phyloP scores from a whole-genome alignment of 2,329 filamentous ascomycete species.

The Ophiocordyceps australis region DNA sequence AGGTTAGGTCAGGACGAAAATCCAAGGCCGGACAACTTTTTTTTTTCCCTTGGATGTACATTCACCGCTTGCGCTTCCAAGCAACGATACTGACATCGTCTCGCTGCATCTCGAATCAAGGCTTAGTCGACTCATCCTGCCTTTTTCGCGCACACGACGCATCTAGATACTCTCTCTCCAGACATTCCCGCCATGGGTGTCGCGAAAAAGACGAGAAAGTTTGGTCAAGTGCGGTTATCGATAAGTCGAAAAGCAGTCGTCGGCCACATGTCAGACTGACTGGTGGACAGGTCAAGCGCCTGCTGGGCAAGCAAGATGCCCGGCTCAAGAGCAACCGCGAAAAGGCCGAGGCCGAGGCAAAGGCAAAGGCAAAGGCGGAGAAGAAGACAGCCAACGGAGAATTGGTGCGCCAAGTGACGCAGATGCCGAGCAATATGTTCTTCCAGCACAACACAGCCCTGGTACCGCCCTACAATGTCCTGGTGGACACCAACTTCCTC shows the following conservation, averaged over 20 bases:
- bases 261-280: conserved; percentile 2
- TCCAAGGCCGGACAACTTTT: not conserved
- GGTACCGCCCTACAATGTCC: conserved; percentile 44
- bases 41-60: not conserved
- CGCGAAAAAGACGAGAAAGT: conserved; percentile 83
- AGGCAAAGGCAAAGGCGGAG: conserved; percentile 38
- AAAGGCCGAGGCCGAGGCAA: conserved; percentile 39
- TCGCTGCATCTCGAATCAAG: too few relatives aligned
- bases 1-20: too few relatives aligned
- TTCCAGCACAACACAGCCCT: conserved; percentile 79
- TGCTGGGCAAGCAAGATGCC: conserved; percentile 67
- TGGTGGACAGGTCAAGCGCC: conserved; percentile 47
- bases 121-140: too few relatives aligned
- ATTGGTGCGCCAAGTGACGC: conserved; percentile 60
- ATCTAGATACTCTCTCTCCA: conserved; percentile 1
- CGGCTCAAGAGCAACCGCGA: conserved; percentile 66
- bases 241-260: conserved; percentile 6
- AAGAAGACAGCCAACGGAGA: conserved; percentile 31
- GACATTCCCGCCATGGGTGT: conserved; percentile 80
- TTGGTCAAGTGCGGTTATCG: conserved; percentile 40
- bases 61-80: not conserved
- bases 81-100: too few relatives aligned
- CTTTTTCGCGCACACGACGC: conserved; percentile 10
- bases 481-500: conserved; percentile 82
- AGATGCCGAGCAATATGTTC: conserved; percentile 71